Evolutionary conservation across 1,139 yeast genomes (phyloP).

Genomic region (Candida sanyaensis): DNA sequence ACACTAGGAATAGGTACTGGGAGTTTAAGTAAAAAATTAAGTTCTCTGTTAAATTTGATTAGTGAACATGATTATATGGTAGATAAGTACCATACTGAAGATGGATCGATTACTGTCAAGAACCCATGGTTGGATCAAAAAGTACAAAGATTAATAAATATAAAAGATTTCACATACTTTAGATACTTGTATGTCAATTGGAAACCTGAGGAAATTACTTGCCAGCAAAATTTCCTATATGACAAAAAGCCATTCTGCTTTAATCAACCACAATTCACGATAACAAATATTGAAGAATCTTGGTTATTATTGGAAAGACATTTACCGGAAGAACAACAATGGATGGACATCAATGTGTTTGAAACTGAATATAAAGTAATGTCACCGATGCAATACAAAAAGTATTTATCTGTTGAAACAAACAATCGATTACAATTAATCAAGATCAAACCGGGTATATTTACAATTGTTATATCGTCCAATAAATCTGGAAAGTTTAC

Average conservation of each 20-base stretch:
- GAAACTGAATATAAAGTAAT: constrained; percentile 28
- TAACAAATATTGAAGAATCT: constrained; percentile 33
- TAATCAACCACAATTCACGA: constrained; percentile 50
- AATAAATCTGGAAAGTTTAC: constrained; percentile 33
- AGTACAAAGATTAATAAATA: constrained; percentile 26
- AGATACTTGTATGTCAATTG: constrained; percentile 67
- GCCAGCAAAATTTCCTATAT: constrained; percentile 37
- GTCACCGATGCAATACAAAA: constrained; percentile 28
- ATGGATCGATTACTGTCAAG: constrained; percentile 29
- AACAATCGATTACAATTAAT: constrained; percentile 30
- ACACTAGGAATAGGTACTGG: constrained; percentile 75
- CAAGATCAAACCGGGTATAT: constrained; percentile 28
- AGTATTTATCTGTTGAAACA: constrained; percentile 23
- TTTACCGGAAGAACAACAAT: constrained; percentile 18
- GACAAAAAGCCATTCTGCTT: constrained; percentile 20
- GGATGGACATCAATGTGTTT: constrained; percentile 32
- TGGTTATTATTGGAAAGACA: constrained; percentile 55
- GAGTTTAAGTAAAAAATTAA: constrained; percentile 37
- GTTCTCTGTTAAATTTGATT: constrained; percentile 41
- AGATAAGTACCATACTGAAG: constrained; percentile 12
- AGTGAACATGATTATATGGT: constrained; percentile 72
- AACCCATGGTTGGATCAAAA: constrained; percentile 24
- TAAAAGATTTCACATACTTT: constrained; percentile 47
- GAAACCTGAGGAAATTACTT: constrained; percentile 42
- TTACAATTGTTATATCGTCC: constrained; percentile 28